Base-by-base conservation (phyloP, 176 grass and related monocot species). In the Triticum dicoccoides region DNA sequence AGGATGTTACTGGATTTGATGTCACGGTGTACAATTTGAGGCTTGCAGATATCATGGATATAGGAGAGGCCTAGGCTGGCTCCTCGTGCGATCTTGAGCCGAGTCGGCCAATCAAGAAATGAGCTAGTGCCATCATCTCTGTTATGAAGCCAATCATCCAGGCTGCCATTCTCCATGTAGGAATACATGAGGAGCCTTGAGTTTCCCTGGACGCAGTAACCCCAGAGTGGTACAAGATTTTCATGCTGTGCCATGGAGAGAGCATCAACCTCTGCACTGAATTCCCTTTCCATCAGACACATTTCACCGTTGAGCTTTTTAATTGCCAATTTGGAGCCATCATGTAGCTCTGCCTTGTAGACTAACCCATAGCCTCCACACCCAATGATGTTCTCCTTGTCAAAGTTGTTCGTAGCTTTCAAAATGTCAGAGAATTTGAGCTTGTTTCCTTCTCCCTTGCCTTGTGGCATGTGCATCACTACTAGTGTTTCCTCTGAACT, bases 1-100 rank as follows among this genome's bases (percentile, higher is more conserved):
- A 97, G 56, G 59, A 97, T 97, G 23, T 97, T 97, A 3, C 95
- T 97, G 42, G 90, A 89, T 72, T 94, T 97, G 11, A 97, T 89
- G 49, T 97, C 94, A 11, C 92, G 86, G 25, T 97, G 94, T 45
- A 97, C 64, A 37, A 97, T 94, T 0, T 87, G 89, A 21, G 91
- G 91, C 32, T 88, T 89, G 34, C 94, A 94, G 5, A 61, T 59
- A 54, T 92, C 27, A 76, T 97, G 94, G 66, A 97, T 88, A 29
- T 94, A 92, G 27, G 51, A 80, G 70, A 97, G 89, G 5, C 94
- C 94, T 4, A 13, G 73, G 25, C 84, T 90, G 18, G 92, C 73
- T 65, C 94, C 94, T 34, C 67, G 54, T 13, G 91, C 89, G 9
- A 97, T 92, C 37, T 79, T 86, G 2, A 97, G 65, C 69, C 90